Evolutionary conservation across 768 basidiomycete species (phyloP).

Genomic region (Amanita rimosa): DNA sequence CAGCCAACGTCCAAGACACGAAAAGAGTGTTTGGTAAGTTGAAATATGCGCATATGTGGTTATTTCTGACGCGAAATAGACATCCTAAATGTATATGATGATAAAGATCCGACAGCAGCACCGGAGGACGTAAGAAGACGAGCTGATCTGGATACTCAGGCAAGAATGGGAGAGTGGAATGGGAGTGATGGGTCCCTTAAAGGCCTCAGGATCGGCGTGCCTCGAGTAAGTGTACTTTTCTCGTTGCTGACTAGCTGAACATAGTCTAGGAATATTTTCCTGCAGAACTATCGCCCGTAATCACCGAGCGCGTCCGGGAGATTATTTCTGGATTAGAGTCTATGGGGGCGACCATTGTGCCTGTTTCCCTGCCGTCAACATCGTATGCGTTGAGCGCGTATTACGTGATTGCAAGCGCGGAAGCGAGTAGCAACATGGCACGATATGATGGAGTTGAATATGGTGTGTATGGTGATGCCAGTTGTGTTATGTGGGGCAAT

Average conservation of each 20-base stretch:
- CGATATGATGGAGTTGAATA: slow-evolving; percentile 84
- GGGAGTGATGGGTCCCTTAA: slow-evolving; percentile 16
- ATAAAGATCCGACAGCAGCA: slow-evolving; percentile 66
- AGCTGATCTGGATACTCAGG: slow-evolving; percentile 10
- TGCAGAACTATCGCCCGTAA: slow-evolving; percentile 38
- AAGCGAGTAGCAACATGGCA: slow-evolving; percentile 87
- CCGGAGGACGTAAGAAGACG: slow-evolving; percentile 22
- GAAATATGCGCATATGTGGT: not conserved
- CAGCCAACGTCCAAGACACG: slow-evolving; percentile 36
- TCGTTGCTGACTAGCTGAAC: not conserved
- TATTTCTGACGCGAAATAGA: slow-evolving; percentile 16
- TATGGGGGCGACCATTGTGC: slow-evolving; percentile 54
- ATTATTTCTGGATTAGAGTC: slow-evolving; percentile 27
- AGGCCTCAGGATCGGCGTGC: slow-evolving; percentile 65
- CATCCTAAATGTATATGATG: slow-evolving; percentile 46
- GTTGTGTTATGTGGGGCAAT: not conserved
- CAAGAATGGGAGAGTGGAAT: slow-evolving; percentile 9
- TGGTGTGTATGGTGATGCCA: slow-evolving; percentile 29
- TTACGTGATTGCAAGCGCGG: slow-evolving; percentile 91
- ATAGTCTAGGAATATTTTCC: slow-evolving; percentile 67
- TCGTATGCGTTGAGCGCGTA: slow-evolving; percentile 81
- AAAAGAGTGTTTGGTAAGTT: slow-evolving; percentile 55
- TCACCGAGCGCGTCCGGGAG: slow-evolving; percentile 32
- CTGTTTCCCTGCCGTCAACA: slow-evolving; percentile 63
- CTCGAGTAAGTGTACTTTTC: slow-evolving; percentile 36